Percentiles rank a stretch among this genome's conserved stretches.
Conservation (phyloP, 2,329 filamentous ascomycete genomes). For the Ophiostoma montium region DNA sequence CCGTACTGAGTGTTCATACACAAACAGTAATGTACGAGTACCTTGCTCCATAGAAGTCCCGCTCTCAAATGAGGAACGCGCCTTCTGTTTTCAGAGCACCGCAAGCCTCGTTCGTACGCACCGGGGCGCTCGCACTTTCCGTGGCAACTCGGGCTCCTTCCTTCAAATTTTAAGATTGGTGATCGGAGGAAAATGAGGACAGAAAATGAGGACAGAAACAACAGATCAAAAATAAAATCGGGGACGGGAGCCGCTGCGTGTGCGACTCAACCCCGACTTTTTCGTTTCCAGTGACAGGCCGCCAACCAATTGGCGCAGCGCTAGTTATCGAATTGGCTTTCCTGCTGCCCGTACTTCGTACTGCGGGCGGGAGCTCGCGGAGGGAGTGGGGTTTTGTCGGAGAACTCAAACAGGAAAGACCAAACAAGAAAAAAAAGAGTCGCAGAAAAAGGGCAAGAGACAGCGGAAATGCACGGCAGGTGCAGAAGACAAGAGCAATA, state of each 20-base stretch:
- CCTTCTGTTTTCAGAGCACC: not conserved
- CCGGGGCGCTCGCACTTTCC: not conserved
- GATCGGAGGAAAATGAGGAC: not conserved
- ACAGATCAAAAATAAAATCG: not conserved
- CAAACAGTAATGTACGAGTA: not conserved
- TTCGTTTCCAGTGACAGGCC: not conserved
- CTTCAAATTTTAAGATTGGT: not conserved
- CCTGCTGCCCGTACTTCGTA: constrained; percentile 3
- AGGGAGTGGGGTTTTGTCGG: not conserved
- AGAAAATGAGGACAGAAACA: not conserved
- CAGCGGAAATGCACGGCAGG: not conserved
- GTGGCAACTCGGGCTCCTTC: not conserved
- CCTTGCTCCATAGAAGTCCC: not conserved
- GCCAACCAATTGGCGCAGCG: constrained; percentile 6
- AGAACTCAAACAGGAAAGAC: not conserved
- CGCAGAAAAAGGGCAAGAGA: not conserved
- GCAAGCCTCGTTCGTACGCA: not conserved
- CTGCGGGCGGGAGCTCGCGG: not conserved
- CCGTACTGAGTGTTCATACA: too few relatives aligned
- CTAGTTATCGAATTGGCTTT: constrained; percentile 4
- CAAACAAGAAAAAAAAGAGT: not conserved
- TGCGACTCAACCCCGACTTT: too few relatives aligned
- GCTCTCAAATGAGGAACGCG: too few relatives aligned
- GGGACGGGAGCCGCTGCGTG: not conserved
- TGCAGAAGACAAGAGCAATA: not conserved